phyloP scores from a whole-genome alignment of 495 filamentous ascomycete species.

The Cryomyces antarcticus region DNA sequence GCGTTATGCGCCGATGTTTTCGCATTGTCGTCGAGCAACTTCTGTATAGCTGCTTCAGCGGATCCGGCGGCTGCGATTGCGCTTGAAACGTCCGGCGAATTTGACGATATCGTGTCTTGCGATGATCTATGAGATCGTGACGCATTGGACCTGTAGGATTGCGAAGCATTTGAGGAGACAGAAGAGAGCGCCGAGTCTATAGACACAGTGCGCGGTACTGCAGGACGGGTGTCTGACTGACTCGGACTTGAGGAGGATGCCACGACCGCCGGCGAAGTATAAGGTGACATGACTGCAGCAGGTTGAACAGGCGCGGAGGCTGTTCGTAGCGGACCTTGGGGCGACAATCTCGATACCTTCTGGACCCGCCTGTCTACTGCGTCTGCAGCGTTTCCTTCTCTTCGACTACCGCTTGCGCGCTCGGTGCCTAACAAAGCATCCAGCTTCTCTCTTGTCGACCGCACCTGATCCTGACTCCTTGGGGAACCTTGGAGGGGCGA shows the following conservation, averaged over 20 bases:
- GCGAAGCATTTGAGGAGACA: conserved; percentile 43
- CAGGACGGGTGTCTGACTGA: conserved; percentile 19
- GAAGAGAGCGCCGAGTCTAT: conserved; percentile 90
- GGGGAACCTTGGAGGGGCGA: too few species aligned
- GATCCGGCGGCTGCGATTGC: conserved; percentile 56
- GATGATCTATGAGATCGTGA: conserved; percentile 42
- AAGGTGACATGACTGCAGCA: conserved; percentile 10
- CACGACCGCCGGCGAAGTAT: conserved; percentile 13
- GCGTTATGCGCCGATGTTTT: conserved; percentile 71
- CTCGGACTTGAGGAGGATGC: conserved; percentile 10
- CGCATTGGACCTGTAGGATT: conserved; percentile 30
- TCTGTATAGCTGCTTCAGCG: conserved; percentile 70
- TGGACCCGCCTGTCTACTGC: too few species aligned
- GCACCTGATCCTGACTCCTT: too few species aligned
- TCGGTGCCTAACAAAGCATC: too few species aligned
- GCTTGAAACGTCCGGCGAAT: conserved; percentile 10
- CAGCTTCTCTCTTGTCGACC: too few species aligned
- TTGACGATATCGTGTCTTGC: conserved; percentile 6
- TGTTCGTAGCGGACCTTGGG: conserved; percentile 7
- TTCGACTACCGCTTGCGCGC: too few species aligned
- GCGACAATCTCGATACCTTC: too few species aligned
- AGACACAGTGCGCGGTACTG: conserved; percentile 59
- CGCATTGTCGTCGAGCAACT: conserved; percentile 79
- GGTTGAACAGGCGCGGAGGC: conserved; percentile 14
- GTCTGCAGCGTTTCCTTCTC: too few species aligned